phyloP scores from a whole-genome alignment of 2,329 filamentous ascomycete species.

The Phialemoniopsis sp. region DNA sequence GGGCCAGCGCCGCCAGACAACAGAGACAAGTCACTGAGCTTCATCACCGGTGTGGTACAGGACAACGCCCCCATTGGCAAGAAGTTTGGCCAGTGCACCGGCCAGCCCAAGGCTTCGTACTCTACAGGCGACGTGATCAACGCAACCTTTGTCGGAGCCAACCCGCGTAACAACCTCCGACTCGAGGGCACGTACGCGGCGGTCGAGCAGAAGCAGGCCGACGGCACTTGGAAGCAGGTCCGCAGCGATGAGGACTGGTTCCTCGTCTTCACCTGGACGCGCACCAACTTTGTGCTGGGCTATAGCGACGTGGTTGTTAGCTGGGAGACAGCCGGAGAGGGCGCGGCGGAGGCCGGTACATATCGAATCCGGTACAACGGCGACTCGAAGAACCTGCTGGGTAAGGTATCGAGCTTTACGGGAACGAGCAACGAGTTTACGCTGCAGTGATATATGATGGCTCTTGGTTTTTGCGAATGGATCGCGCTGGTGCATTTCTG shows the following conservation, averaged over 20 bases:
- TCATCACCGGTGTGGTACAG: conserved; percentile 75
- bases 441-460: conserved; percentile 9
- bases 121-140: conserved; percentile 53
- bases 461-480: neutral
- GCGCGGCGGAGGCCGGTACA: conserved; percentile 50
- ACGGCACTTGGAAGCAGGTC: conserved; percentile 56
- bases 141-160: conserved; percentile 76
- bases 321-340: conserved; percentile 63
- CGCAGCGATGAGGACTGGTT: conserved; percentile 81
- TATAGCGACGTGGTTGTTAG: conserved; percentile 71
- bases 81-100: conserved; percentile 61
- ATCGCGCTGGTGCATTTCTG: too few species aligned
- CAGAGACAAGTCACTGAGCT: conserved; percentile 67
- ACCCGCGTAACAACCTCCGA: conserved; percentile 80
- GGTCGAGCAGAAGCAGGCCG: conserved; percentile 57
- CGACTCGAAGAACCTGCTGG: conserved; percentile 65
- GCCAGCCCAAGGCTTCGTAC: conserved; percentile 48
- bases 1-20: conserved; percentile 75
- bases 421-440: conserved; percentile 22
- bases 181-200: conserved; percentile 74
- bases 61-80: conserved; percentile 65
- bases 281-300: conserved; percentile 65
- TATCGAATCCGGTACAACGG: conserved; percentile 82
- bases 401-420: conserved; percentile 59
- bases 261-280: conserved; percentile 74